Evolutionary conservation across 331 rosid species (phyloP), one percentile per base, ranked within the genome.

Genomic region (Acacia concinna): DNA sequence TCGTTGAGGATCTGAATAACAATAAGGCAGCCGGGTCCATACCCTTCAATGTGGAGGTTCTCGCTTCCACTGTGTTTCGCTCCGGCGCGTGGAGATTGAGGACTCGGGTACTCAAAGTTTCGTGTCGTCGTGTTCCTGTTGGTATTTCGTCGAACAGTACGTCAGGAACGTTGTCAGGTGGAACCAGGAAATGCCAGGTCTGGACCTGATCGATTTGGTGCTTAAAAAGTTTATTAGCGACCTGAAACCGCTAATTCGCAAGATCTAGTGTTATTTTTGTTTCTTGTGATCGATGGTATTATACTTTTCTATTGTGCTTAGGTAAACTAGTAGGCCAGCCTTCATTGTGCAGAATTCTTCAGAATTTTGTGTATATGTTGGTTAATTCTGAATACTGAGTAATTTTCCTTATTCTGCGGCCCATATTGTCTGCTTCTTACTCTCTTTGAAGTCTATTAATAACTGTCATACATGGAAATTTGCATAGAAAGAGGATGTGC

Each of bases 51-150:
- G 69, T 91, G 13, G 81, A 57, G 89, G 17, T 95, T 15, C 1
- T 62, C 25, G 93, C 93, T 4, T 63, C 88, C 44, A 82, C 88
- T 5, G 83, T 85, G 74, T 95, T 88, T 67, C 84, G 90, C 8
- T 81, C 90, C 0, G 97, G 97, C 15, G 87, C 94, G 4, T 95
- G 97, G 97, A 82, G 87, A 83, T 81, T 89, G 79, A 83, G 87
- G 47, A 34, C 83, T 14, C 66, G 86, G 3, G 1, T 74, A 59
- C 83, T 95, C 1, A 87, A 87, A 81, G 90, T 95, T 70, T 47
- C 68, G 31, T 95, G 99, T 78, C 76, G 82, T 74, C 74, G 82
- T 14, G 66, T 90, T 5, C n/a, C 82, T 10, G 79, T 93, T 0
- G 78, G 77, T 10, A 15, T 95, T 20, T 74, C 91, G 7, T 46